A percentile compares a stretch with the other conserved stretches of the same genome.
phyloP scores from a whole-genome alignment of 257 asterid genomes.

The Salvia rosmarinus region DNA sequence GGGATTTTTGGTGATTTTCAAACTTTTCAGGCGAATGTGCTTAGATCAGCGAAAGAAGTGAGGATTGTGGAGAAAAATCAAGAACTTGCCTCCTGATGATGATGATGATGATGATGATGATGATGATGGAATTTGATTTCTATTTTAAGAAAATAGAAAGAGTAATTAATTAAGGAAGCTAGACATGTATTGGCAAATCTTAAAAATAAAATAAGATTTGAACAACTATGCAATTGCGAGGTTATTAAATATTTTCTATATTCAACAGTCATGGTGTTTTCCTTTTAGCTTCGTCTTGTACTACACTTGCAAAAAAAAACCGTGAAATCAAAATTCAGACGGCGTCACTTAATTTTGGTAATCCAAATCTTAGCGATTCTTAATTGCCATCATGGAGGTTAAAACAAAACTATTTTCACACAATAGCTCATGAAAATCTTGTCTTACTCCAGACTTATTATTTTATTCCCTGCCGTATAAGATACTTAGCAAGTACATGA shows the following conservation, averaged over 20 bases:
- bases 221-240: not conserved
- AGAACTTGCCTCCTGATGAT: conserved; percentile 69
- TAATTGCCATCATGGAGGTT: not conserved
- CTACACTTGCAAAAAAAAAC: not conserved
- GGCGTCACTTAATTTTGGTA: not conserved
- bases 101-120: no score
- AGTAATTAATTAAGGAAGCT: not conserved
- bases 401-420: not conserved
- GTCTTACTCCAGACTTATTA: not conserved
- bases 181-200: not conserved
- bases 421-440: conserved; percentile 3
- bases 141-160: not conserved
- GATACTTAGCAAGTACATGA: conserved; percentile 25
- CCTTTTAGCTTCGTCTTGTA: not conserved
- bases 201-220: not conserved
- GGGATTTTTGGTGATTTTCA: not conserved
- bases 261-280: not conserved
- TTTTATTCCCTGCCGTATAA: not conserved
- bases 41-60: conserved; percentile 79
- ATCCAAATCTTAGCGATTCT: no score
- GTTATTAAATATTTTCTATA: no score
- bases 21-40: conserved; percentile 66
- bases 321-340: not conserved
- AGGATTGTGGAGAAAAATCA: conserved; percentile 91
- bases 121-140: not conserved